Percentiles rank a stretch among this genome's conserved stretches.
Evolutionary conservation across 495 filamentous ascomycete species (phyloP).

Genomic region (Penicillium egyptiacum): DNA sequence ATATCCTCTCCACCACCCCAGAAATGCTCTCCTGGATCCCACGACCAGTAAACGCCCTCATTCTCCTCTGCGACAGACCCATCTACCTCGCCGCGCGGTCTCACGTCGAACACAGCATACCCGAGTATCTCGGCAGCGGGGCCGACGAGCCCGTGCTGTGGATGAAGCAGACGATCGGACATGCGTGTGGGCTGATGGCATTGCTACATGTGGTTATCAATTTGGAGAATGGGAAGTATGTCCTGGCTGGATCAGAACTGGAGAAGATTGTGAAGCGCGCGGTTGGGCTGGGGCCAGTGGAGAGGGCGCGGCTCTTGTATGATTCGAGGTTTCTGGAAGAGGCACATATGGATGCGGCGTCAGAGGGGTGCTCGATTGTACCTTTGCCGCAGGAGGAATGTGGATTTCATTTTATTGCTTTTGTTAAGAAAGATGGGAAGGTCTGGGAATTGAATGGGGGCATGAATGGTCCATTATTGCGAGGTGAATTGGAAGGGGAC

Average conservation of each 20-base stretch:
- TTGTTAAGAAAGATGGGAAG: conserved; percentile 68
- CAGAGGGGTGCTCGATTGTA: conserved; percentile 62
- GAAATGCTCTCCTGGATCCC: conserved; percentile 57
- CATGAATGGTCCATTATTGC: conserved; percentile 68
- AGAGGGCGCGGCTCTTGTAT: conserved; percentile 67
- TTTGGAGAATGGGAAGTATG: conserved; percentile 41
- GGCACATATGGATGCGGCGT: conserved; percentile 70
- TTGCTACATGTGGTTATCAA: conserved; percentile 60
- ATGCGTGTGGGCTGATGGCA: conserved; percentile 65
- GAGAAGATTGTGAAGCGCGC: conserved; percentile 27
- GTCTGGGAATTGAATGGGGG: conserved; percentile 84
- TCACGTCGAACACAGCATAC: conserved; percentile 31
- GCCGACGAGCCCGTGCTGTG: conserved; percentile 56
- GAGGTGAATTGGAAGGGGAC: conserved; percentile 65
- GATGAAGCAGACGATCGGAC: conserved; percentile 66
- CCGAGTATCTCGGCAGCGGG: conserved; percentile 52
- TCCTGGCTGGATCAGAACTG: conserved; percentile 35
- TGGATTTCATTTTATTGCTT: conserved; percentile 74
- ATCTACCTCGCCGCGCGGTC: conserved; percentile 43
- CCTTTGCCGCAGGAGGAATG: conserved; percentile 63
- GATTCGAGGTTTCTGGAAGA: conserved; percentile 62
- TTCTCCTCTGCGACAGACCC: conserved; percentile 54
- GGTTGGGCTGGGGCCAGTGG: conserved; percentile 38
- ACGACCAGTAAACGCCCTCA: conserved; percentile 56
- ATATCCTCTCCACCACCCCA: conserved; percentile 56